phyloP scores from a whole-genome alignment of 23 red algal genomes.

The Porphyridium purpureum region DNA sequence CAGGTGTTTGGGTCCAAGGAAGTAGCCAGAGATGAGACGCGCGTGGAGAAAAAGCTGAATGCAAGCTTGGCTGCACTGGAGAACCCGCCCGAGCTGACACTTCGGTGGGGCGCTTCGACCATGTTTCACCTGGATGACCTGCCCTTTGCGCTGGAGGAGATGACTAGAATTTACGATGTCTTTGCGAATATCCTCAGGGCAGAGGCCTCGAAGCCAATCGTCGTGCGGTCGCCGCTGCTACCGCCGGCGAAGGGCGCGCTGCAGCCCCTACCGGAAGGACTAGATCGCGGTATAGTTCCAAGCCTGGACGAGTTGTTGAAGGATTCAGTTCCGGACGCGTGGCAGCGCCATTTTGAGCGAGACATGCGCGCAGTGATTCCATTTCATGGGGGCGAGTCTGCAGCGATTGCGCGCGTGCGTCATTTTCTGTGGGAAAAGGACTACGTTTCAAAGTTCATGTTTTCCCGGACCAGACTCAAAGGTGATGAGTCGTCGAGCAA shows the following conservation, averaged over 20 bases:
- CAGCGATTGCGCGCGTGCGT: slow-evolving; percentile 20
- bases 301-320: slow-evolving; percentile 11
- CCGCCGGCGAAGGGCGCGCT: slow-evolving; percentile 13
- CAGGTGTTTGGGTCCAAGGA: slow-evolving; percentile 64
- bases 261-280: slow-evolving; percentile 20
- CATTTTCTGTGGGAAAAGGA: slow-evolving; percentile 21
- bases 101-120: slow-evolving; percentile 35
- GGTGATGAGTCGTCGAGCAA: slow-evolving; percentile 43
- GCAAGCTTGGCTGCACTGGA: slow-evolving; percentile 7
- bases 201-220: neutral
- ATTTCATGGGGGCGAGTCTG: slow-evolving; percentile 50
- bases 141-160: slow-evolving; percentile 23
- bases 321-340: slow-evolving; percentile 19
- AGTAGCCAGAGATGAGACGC: slow-evolving; percentile 20
- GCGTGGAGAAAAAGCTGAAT: slow-evolving; percentile 23
- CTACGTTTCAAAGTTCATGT: slow-evolving; percentile 27
- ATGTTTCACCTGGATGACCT: slow-evolving; percentile 67
- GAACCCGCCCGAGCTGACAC: slow-evolving; percentile 2
- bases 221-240: slow-evolving; percentile 21
- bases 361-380: slow-evolving; percentile 17
- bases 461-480: slow-evolving; percentile 48
- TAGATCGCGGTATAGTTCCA: slow-evolving; percentile 19
- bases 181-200: slow-evolving; percentile 49
- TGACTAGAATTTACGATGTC: slow-evolving; percentile 23
- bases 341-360: no score